Percentiles rank a stretch among this genome's conserved stretches.
These are phyloP conservation scores for Paraleonurus japonicus DNA, from an alignment of 257 asterid species.

Conservation along the genomic window DNA sequence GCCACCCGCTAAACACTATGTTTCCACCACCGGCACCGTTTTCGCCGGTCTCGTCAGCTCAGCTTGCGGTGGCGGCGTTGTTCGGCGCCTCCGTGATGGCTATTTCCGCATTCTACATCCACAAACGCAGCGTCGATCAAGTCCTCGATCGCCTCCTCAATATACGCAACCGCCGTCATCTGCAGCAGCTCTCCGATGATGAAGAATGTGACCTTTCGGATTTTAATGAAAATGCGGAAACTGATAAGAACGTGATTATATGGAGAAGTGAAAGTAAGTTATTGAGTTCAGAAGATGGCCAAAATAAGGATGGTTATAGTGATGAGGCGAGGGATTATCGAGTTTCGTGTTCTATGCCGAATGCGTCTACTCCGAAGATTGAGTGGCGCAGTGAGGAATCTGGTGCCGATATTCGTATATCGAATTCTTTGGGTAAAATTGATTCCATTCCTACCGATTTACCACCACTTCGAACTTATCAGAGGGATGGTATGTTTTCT, in stretches of 20 bases:
- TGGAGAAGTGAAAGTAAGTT: constrained; percentile 31
- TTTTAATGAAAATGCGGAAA: constrained; percentile 16
- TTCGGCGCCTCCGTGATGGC: constrained; percentile 96
- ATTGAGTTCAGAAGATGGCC: constrained; percentile 35
- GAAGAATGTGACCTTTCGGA: constrained; percentile 34
- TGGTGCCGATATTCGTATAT: constrained; percentile 13
- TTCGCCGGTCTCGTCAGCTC: constrained; percentile 52
- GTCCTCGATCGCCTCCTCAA: constrained; percentile 82
- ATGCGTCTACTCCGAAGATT: constrained; percentile 30
- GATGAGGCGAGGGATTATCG: constrained; percentile 34
- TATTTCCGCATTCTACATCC: constrained; percentile 81
- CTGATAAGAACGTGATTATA: constrained; percentile 22
- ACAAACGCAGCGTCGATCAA: constrained; percentile 87
- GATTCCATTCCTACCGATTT: constrained; percentile 47
- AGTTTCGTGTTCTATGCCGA: constrained; percentile 60
- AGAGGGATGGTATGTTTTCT: constrained; percentile 45
- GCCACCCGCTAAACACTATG: constrained; percentile 34
- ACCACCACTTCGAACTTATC: constrained; percentile 47
- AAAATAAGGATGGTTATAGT: constrained; percentile 27
- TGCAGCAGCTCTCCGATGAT: constrained; percentile 29
- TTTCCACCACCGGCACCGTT: constrained; percentile 38
- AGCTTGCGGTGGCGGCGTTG: constrained; percentile 74
- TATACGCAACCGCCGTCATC: constrained; percentile 48
- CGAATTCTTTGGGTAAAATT: constrained; percentile 32
- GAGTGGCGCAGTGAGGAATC: constrained; percentile 39